Evolutionary conservation across 768 basidiomycete genomes (phyloP), one percentile per base, ranked within the genome.

Genomic region (Kondoa malvinella): DNA sequence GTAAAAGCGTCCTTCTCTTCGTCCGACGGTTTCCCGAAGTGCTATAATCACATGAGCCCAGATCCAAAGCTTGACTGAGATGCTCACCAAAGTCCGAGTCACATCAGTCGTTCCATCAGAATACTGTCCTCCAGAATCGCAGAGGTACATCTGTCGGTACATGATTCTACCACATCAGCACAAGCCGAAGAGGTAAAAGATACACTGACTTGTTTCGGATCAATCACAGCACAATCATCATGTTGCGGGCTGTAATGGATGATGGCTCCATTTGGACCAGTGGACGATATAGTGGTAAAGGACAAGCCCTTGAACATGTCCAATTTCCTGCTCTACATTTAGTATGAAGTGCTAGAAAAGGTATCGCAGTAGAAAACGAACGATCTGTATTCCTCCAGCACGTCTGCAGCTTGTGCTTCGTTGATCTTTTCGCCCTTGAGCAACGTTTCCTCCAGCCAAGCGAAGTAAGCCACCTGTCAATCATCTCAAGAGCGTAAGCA

Each of bases 31-130:
- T 81, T 84, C 31, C 90, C 91, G 74, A 96, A 97, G 75, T 96
- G 92, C 85, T 89, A 65, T 2, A 70, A 72, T 0, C 71, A 50
- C 8, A 50, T 50, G 8, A 50, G 40, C 40, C 21, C n/a, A 8
- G 40, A 50, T 21, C 59, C 16, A 70, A 70, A 4, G 21, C 31
- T n/a, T 21, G 17, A 58, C 12, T 4, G 3, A 16, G 26, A 16
- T 4, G 64, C 82, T 72, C 74, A 87, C 88, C 85, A 84, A 86
- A 69, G 90, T 95, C 57, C 92, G 81, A 0, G 92, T 94, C 17
- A 88, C 87, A 75, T 99, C 94, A 1, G 95, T 99, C 0, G 94
- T 97, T 12, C 94, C 94, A 72, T 97, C 94, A 34, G 83, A 76
- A 78, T 86, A 94, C 77, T 95, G 92, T 1, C 82, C 73, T 17